Evolutionary conservation across 2,329 filamentous ascomycete genomes (phyloP).

Genomic region (Geosmithia putterillii): DNA sequence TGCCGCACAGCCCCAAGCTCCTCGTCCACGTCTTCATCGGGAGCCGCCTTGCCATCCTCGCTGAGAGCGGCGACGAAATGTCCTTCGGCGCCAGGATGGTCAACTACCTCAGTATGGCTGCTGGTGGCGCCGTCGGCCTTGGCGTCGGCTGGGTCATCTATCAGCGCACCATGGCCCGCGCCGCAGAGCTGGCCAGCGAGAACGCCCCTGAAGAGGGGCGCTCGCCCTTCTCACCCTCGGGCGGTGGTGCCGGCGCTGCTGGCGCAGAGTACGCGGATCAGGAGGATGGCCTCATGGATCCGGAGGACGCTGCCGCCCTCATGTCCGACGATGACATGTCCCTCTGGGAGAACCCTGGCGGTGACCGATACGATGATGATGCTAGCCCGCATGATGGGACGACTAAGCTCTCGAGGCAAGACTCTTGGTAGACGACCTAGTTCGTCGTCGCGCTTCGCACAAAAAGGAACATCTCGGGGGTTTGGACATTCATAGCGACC

Average conservation of each 20-base stretch:
- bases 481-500: not conserved
- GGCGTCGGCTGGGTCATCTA: constrained; percentile 81
- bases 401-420: not conserved
- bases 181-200: constrained; percentile 41
- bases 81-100: constrained; percentile 62
- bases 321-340: constrained; percentile 50
- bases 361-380: constrained; percentile 9
- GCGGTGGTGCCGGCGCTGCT: constrained; percentile 8
- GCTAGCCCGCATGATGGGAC: not conserved
- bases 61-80: constrained; percentile 79
- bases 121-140: constrained; percentile 60
- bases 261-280: constrained; percentile 24
- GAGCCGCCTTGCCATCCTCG: constrained; percentile 66
- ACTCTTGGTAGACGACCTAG: not conserved
- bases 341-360: constrained; percentile 32
- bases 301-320: constrained; percentile 37
- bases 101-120: constrained; percentile 70
- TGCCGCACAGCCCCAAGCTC: constrained; percentile 56
- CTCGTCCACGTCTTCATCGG: constrained; percentile 91
- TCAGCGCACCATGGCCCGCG: constrained; percentile 51
- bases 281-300: constrained; percentile 30
- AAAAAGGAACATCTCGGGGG: no score
- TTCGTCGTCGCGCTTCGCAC: no score
- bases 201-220: constrained; percentile 23
- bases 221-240: not conserved